Evolutionary conservation across 495 filamentous ascomycete genomes (phyloP).

Genomic region (Podospora conica): DNA sequence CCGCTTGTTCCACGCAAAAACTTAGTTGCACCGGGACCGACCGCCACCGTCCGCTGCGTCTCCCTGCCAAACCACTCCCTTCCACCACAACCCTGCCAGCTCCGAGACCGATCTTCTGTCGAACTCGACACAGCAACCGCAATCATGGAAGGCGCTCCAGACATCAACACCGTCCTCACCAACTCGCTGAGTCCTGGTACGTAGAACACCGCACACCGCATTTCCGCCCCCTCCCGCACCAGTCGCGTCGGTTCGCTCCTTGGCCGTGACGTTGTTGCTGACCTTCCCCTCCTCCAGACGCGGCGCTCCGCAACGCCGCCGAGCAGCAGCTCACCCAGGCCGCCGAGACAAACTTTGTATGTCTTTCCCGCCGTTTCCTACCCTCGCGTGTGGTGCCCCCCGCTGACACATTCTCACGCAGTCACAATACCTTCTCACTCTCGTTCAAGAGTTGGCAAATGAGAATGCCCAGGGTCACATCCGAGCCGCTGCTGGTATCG

Average conservation of each 20-base stretch:
- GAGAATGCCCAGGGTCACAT: constrained; percentile 76
- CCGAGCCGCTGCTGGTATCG: constrained; percentile 87
- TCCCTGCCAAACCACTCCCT: constrained; percentile 24
- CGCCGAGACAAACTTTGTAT: constrained; percentile 88
- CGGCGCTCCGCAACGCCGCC: constrained; percentile 76
- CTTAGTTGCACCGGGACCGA: constrained; percentile 28
- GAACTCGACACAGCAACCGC: constrained; percentile 21
- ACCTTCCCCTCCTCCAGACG: constrained; percentile 54
- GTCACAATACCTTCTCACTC: constrained; percentile 84
- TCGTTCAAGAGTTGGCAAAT: constrained; percentile 89
- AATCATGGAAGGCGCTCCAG: constrained; percentile 45
- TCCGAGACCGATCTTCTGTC: constrained; percentile 11
- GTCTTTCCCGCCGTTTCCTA: constrained; percentile 32
- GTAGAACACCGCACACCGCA: constrained; percentile 27
- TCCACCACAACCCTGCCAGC: constrained; percentile 19
- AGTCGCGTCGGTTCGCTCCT: constrained; percentile 16
- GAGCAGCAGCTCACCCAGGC: constrained; percentile 92
- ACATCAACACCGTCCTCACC: constrained; percentile 67
- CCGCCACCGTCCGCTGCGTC: constrained; percentile 13
- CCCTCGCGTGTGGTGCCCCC: background rate
- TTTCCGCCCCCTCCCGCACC: constrained; percentile 11
- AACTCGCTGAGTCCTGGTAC: constrained; percentile 85
- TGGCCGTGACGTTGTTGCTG: constrained; percentile 15
- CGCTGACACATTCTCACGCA: constrained; percentile 34
- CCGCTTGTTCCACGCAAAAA: constrained; percentile 34